A percentile compares a stretch with the other conserved stretches of the same genome.
Evolutionary conservation across 2,329 filamentous ascomycete genomes (phyloP).

Genomic region (Penicillium griseofulvum): DNA sequence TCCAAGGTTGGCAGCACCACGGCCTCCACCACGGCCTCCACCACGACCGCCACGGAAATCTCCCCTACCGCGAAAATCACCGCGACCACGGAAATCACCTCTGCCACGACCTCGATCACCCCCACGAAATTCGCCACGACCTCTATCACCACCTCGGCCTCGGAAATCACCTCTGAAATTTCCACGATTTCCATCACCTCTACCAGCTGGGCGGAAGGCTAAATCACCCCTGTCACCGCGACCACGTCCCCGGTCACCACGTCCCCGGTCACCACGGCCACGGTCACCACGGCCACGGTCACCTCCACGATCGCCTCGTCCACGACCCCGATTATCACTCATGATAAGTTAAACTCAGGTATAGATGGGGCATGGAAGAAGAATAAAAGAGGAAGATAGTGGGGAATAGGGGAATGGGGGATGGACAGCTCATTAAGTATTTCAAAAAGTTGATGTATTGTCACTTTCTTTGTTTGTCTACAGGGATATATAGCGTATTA

Average conservation of each 20-base stretch:
- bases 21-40: conserved; percentile 12
- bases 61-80: conserved; percentile 21
- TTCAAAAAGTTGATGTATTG: background rate
- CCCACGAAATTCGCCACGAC: conserved; percentile 19
- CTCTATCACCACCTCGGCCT: conserved; percentile 19
- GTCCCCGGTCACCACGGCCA: conserved; percentile 26
- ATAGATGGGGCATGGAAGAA: background rate
- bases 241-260: conserved; percentile 20
- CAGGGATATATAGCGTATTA: background rate
- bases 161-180: conserved; percentile 14
- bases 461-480: background rate
- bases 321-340: conserved; percentile 10
- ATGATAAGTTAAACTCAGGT: background rate
- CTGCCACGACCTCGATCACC: conserved; percentile 28
- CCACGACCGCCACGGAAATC: conserved; percentile 14
- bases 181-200: conserved; percentile 10
- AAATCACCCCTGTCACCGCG: conserved; percentile 25
- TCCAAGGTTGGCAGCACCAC: conserved; percentile 18
- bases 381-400: background rate
- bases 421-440: background rate
- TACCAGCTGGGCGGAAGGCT: conserved; percentile 9
- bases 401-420: background rate
- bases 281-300: conserved; percentile 22
- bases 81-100: conserved; percentile 24
- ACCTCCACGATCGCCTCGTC: conserved; percentile 22